Conservation (phyloP, 306 rosid genomes). For the Alnus glutinosa region DNA sequence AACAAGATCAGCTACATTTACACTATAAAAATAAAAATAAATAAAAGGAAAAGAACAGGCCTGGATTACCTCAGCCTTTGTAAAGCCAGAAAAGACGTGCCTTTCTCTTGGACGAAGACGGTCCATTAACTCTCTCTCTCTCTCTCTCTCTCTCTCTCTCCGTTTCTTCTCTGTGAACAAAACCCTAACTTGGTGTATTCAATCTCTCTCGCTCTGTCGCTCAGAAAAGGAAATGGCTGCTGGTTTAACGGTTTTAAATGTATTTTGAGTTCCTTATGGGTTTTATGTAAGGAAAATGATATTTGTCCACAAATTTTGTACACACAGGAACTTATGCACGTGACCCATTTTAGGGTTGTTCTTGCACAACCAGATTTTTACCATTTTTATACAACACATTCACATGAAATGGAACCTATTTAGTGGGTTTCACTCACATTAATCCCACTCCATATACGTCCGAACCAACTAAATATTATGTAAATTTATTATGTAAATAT, state of each 20-base stretch:
- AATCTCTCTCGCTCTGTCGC: not conserved
- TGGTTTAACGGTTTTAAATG: not conserved
- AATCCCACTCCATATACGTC: no score
- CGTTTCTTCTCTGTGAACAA: not conserved
- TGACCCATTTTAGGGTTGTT: no score
- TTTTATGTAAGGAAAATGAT: not conserved
- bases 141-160: not conserved
- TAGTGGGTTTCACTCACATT: no score
- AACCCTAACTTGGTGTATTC: conserved; percentile 7
- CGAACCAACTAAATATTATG: no score
- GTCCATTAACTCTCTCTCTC: conserved; percentile 46
- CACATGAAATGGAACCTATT: no score
- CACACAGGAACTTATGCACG: no score
- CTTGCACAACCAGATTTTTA: no score
- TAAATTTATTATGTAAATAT: no score
- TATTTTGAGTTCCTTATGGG: not conserved
- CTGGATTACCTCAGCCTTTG: conserved; percentile 65
- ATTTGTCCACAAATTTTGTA: no score
- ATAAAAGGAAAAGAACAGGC: not conserved
- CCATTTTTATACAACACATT: no score
- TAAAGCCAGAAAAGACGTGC: conserved; percentile 64
- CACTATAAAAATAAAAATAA: not conserved
- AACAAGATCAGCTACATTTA: not conserved
- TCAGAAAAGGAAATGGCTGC: not conserved
- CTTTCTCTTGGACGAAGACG: conserved; percentile 87